Conservation (phyloP, 805 yeast genomes). For the Starmerella gropengiesseri region DNA sequence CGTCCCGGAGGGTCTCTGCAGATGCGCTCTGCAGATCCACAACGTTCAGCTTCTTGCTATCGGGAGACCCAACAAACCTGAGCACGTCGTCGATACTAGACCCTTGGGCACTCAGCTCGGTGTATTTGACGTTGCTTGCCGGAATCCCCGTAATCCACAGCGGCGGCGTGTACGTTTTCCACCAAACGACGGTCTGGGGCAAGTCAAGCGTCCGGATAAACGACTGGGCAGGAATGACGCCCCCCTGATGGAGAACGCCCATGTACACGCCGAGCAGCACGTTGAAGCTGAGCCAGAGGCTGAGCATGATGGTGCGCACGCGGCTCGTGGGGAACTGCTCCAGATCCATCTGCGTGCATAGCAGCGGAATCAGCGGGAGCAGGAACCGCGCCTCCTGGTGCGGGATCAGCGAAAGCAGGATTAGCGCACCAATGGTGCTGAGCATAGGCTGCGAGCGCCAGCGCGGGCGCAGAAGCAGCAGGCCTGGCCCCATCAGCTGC, state of each 20-base stretch:
- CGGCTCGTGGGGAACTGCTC: slow-evolving; percentile 15
- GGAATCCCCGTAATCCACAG: slow-evolving; percentile 55
- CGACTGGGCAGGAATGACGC: slow-evolving; percentile 57
- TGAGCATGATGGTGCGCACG: slow-evolving; percentile 20
- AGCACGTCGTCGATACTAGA: background rate
- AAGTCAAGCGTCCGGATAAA: slow-evolving; percentile 24
- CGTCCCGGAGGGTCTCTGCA: slow-evolving; percentile 23
- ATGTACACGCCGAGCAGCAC: slow-evolving; percentile 45
- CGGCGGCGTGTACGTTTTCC: slow-evolving; percentile 94
- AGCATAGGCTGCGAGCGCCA: slow-evolving; percentile 46
- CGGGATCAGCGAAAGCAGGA: slow-evolving; percentile 57
- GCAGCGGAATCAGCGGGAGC: slow-evolving; percentile 64
- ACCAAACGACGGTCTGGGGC: slow-evolving; percentile 50
- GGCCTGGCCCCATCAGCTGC: slow-evolving; percentile 66
- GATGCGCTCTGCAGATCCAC: slow-evolving; percentile 45
- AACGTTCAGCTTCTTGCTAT: slow-evolving; percentile 17
- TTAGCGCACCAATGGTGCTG: slow-evolving; percentile 51
- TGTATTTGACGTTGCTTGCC: slow-evolving; percentile 22
- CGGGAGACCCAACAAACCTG: background rate
- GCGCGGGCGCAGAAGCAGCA: slow-evolving; percentile 39
- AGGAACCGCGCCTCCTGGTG: slow-evolving; percentile 93
- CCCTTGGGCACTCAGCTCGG: slow-evolving; percentile 19
- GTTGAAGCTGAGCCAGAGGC: slow-evolving; percentile 58
- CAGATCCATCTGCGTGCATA: slow-evolving; percentile 42
- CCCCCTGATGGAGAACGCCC: slow-evolving; percentile 87